A percentile compares a stretch with the other conserved stretches of the same genome.
These are phyloP conservation scores for Pisolithus marmoratus DNA, from an alignment of 768 basidiomycete species.

Conservation along the genomic window DNA sequence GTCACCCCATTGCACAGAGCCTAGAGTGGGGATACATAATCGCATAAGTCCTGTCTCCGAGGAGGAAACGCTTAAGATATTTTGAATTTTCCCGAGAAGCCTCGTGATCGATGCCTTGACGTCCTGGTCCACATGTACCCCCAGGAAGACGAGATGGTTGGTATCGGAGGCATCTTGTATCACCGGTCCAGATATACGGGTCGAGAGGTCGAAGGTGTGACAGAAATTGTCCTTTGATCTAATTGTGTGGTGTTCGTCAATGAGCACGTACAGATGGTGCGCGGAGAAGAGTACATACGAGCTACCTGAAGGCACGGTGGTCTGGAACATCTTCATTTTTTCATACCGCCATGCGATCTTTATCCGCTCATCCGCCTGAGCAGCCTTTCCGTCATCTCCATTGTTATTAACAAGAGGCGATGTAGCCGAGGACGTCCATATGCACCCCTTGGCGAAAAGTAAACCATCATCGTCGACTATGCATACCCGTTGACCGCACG, in stretches of 20 bases:
- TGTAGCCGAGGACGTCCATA: conserved; percentile 55
- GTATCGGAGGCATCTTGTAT: conserved; percentile 39
- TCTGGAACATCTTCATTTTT: conserved; percentile 87
- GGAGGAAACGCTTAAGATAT: conserved; percentile 18
- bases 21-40: conserved; percentile 58
- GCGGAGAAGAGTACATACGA: conserved; percentile 37
- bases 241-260: conserved; percentile 9
- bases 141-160: conserved; percentile 34
- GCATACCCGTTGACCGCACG: conserved; percentile 60
- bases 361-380: conserved; percentile 52
- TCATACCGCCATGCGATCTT: conserved; percentile 99
- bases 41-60: conserved; percentile 39
- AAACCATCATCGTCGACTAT: conserved; percentile 57
- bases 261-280: neutral
- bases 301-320: conserved; percentile 55
- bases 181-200: conserved; percentile 47
- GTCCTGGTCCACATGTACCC: conserved; percentile 12
- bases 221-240: conserved; percentile 61
- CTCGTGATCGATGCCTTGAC: conserved; percentile 15
- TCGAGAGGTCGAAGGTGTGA: conserved; percentile 66
- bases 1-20: conserved; percentile 69
- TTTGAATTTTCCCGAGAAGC: conserved; percentile 26
- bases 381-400: conserved; percentile 26
- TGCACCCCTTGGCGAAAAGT: conserved; percentile 62
- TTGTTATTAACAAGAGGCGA: conserved; percentile 26